Evolutionary conservation across 2,329 filamentous ascomycete species (phyloP), one percentile per base, ranked within the genome.

Genomic region (Venturiaceae sp.): DNA sequence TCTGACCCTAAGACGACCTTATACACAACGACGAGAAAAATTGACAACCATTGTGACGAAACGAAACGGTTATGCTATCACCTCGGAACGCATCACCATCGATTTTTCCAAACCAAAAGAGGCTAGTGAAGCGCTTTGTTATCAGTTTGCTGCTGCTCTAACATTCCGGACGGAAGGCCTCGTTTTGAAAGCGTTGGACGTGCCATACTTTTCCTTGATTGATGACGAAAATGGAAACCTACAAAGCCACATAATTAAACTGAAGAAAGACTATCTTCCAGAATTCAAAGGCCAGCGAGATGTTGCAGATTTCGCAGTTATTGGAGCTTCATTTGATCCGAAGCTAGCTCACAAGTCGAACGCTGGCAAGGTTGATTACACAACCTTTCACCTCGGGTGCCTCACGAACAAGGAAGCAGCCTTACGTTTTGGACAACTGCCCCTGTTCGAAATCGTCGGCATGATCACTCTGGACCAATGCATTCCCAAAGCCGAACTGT

Each of bases 221-320:
- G 44, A 23, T 9, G 62, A 60, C 55, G 47, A 67, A 58, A 21
- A 65, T 65, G 59, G 64, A 52, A 59, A 67, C 65, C 63, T 50
- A 64, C 59, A 65, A 64, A 72, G 64, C 62, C 76, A 74, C 59
- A 87, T 84, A 68, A 88, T 96, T 66, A 96, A 96, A 71, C 71
- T 96, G 44, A 96, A 96, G 71, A 90, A 90, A 66, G 89, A 94
- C 66, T 95, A 95, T 65, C 81, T 95, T 37, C 78, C 80, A 28
- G 83, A 83, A 2, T 83, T 92, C 67, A 90, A 90, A 0, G 91
- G 95, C 61, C 83, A 90, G 32, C 64, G 69, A 23, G 71, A 74
- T 55, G 57, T 72, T 7, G 88, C 88, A 9, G 92, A 96, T 68
- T 88, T 96, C 67, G 85, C 87, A 1, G 79, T 92, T 1, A 75